These are phyloP conservation scores for Boletales sp. DNA, from an alignment of 768 basidiomycete species.

Conservation along the genomic window DNA sequence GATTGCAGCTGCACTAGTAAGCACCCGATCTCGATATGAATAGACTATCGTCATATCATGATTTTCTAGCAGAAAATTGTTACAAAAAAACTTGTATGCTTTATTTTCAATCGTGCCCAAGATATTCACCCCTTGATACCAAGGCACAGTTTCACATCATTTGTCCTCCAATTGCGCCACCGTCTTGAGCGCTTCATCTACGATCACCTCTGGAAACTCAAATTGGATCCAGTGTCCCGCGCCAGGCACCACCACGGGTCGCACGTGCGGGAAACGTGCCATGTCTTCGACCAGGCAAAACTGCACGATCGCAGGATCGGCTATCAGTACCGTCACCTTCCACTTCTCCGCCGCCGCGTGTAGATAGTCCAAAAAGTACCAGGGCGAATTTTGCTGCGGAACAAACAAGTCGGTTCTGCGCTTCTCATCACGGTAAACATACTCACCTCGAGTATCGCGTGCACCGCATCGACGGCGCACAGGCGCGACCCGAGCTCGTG, in stretches of 20 bases:
- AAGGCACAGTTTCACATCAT: too few species aligned
- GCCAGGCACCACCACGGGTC: constrained; percentile 7
- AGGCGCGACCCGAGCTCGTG: constrained; percentile 10
- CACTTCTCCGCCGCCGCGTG: constrained; percentile 1
- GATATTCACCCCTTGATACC: too few species aligned
- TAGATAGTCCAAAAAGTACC: constrained; percentile 14
- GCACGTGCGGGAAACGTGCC: constrained; percentile 12
- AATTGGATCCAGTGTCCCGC: constrained; percentile 25
- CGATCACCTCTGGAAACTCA: constrained; percentile 23
- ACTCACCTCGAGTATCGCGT: not conserved
- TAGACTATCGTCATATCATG: too few species aligned
- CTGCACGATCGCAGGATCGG: constrained; percentile 14
- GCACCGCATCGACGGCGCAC: constrained; percentile 4
- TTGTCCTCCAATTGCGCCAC: not conserved
- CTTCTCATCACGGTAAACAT: not conserved
- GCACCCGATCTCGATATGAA: too few species aligned
- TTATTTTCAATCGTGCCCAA: too few species aligned
- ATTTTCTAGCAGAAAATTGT: too few species aligned
- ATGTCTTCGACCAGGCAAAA: constrained; percentile 7
- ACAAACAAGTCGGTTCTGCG: not conserved
- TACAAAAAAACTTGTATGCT: too few species aligned
- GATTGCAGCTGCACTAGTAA: too few species aligned
- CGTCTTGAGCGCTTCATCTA: constrained; percentile 14
- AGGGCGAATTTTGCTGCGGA: constrained; percentile 14
- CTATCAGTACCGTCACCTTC: constrained; percentile 12